Percentiles rank a stretch among this genome's conserved stretches.
Conservation (phyloP, 2,329 filamentous ascomycete species). For the Pestalotiopsis sp. region DNA sequence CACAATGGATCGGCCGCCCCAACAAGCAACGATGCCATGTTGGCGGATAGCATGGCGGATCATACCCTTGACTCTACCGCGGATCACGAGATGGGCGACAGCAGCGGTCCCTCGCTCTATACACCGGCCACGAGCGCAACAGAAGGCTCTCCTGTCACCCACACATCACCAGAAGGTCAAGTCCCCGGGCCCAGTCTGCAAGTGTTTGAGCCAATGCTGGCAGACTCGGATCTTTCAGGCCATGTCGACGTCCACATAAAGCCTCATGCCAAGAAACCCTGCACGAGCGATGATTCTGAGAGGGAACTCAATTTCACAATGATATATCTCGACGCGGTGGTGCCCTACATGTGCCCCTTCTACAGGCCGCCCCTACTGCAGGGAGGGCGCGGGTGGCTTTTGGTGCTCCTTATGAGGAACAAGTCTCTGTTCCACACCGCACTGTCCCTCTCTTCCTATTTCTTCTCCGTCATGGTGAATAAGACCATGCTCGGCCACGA, state of each 20-base stretch:
- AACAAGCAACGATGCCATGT: background rate
- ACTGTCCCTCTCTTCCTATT: conserved; percentile 59
- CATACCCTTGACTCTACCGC: conserved; percentile 4
- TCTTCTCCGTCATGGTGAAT: conserved; percentile 50
- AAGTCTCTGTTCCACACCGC: conserved; percentile 60
- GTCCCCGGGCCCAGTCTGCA: background rate
- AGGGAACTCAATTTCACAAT: conserved; percentile 44
- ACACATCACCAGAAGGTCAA: background rate
- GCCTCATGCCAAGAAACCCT: background rate
- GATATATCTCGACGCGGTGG: conserved; percentile 64
- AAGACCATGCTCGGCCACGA: conserved; percentile 34
- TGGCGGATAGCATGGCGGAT: conserved; percentile 14
- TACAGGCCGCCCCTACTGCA: conserved; percentile 58
- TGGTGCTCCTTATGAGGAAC: conserved; percentile 59
- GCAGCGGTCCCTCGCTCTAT: conserved; percentile 7
- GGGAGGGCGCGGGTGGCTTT: conserved; percentile 63
- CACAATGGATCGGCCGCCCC: background rate
- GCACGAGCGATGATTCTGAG: conserved; percentile 16
- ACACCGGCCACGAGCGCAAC: conserved; percentile 13
- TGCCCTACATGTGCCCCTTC: conserved; percentile 66
- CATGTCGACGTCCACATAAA: background rate
- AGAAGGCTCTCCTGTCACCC: background rate
- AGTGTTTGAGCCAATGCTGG: background rate
- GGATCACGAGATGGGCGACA: background rate
- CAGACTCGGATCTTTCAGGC: background rate